Evolutionary conservation across 495 filamentous ascomycete species (phyloP), one percentile per base, ranked within the genome.

Genomic region (Pseudomonodictys pantanalensis): DNA sequence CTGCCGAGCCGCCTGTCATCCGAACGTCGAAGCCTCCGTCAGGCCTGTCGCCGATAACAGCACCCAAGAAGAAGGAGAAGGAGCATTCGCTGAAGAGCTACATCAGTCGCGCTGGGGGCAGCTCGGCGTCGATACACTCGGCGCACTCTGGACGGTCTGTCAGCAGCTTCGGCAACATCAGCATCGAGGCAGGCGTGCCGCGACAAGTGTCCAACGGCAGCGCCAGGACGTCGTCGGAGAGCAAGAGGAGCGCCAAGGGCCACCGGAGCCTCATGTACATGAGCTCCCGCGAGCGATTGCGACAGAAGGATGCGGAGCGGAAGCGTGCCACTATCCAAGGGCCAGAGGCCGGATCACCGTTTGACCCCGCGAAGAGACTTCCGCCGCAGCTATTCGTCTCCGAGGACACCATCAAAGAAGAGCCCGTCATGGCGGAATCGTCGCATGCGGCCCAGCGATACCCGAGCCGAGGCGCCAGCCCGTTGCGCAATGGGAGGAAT

Each of bases 11-110:
- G 12, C 92, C 92, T 17, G 86, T 93, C 22, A 85, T 97, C 69
- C 84, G 89, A 55, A 97, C 92, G 45, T 83, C 90, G 47, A 90
- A 90, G 71, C 87, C 87, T 18, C 89, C 90, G 2, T 88, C 84
- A 32, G 87, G 86, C 17, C 78, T 83, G 61, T 87, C 84, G 2
- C 70, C 79, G n/a, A 70, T 89, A 44, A 90, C 88, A 18, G 84
- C 86, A 8, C 80, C 66, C 3, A 65, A 67, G 18, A 58, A 57
- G 47, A 62, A 69, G 38, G 69, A 67, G n/a, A 58, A 69, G 56
- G 63, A 68, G 10, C 45, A 58, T 46, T 67, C 62, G 32, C 48
- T 68, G 43, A 68, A 58, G 60, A 66, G 58, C 56, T 68, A 68
- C 48, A 56, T 71, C 6, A 35, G 64, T 28, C 48, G 64, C n/a